Base-by-base conservation (phyloP, 2,329 filamentous ascomycete genomes). In the Ceratocystis alfenasii region DNA sequence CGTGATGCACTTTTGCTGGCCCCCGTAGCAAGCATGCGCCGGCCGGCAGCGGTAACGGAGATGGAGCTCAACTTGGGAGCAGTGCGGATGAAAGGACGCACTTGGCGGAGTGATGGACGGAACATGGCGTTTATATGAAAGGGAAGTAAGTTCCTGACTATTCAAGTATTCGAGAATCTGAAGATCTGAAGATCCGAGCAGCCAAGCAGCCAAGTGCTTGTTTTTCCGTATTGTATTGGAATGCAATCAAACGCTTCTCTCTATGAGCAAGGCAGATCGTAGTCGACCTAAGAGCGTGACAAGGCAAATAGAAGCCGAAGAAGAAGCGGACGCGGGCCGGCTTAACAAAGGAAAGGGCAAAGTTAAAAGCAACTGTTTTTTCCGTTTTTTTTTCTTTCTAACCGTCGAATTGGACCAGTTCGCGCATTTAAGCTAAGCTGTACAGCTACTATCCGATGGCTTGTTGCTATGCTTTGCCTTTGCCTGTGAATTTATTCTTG, bases 1-100 rank as follows among this genome's bases (percentile, higher is more conserved):
- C 85, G 89, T 72, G 83, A 78, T 70, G 84, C 80, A 48, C 22
- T 5, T 77, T 73, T 65, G 83, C 83, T 66, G 81, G 83, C 69
- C 79, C 76, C 69, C 83, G 80, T 69, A 82, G 79, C 69, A 81
- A 77, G 60, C 78, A 75, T 45, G 74, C 74, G 59, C 75, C 72
- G 65, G 75, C 72, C 70, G 77, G 59, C 63, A 20, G 45, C 63
- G 33, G 33, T 59, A 10, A 59, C 36, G 33, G 57, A 22, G 60
- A 33, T 22, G 22, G 65, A 6, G 36, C 36, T 41, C 36, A 4
- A 15, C 10, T 12, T 41, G 36, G 36, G 36, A 53, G 46, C 20
- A 20, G 60, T 41, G 50, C 41, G 33, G 25, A 62, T 17, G 28
- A 61, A 46, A 41, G 67, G 67, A 44, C 67, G 59, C 64, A 68